These are phyloP conservation scores for Gracilaria gracilis DNA, from an alignment of 23 red algal species.

Conservation along the genomic window DNA sequence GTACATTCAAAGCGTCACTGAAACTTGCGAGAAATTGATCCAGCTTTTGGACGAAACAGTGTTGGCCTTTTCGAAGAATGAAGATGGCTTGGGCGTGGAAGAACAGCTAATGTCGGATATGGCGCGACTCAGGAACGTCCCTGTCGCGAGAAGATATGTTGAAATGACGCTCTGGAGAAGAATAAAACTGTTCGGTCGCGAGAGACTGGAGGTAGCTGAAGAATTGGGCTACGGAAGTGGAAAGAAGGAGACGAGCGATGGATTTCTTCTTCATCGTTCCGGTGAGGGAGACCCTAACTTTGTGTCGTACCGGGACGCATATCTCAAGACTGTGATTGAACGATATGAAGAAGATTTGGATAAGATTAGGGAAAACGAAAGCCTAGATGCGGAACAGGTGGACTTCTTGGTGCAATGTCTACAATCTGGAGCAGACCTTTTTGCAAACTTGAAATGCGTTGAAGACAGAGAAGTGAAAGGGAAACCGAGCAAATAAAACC, in stretches of 20 bases:
- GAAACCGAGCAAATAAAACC: not conserved
- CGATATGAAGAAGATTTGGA: conserved; percentile 38
- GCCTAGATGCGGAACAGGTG: conserved; percentile 44
- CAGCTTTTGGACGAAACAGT: conserved; percentile 47
- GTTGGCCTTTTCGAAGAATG: conserved; percentile 11
- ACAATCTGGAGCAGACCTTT: conserved; percentile 46
- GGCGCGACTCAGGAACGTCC: conserved; percentile 51
- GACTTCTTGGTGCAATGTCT: conserved; percentile 50
- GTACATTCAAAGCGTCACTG: conserved; percentile 19
- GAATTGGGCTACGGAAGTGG: conserved; percentile 51
- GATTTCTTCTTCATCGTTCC: conserved; percentile 29
- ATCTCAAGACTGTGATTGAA: conserved; percentile 49
- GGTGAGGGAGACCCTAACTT: conserved; percentile 39
- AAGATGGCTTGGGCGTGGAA: conserved; percentile 33
- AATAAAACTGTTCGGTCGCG: conserved; percentile 24
- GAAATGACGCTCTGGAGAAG: conserved; percentile 67
- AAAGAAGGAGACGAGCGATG: conserved; percentile 21
- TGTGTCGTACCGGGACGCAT: conserved; percentile 56
- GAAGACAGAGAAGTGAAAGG: conserved; percentile 27
- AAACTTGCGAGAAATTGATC: conserved; percentile 34
- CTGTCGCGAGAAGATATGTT: conserved; percentile 55
- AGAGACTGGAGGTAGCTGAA: conserved; percentile 19
- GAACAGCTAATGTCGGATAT: conserved; percentile 54
- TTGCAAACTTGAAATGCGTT: conserved; percentile 46
- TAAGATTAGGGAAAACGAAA: conserved; percentile 37